Evolutionary conservation across 805 yeast genomes (phyloP), one percentile per base, ranked within the genome.

Genomic region (Komagataella kurtzmanii): DNA sequence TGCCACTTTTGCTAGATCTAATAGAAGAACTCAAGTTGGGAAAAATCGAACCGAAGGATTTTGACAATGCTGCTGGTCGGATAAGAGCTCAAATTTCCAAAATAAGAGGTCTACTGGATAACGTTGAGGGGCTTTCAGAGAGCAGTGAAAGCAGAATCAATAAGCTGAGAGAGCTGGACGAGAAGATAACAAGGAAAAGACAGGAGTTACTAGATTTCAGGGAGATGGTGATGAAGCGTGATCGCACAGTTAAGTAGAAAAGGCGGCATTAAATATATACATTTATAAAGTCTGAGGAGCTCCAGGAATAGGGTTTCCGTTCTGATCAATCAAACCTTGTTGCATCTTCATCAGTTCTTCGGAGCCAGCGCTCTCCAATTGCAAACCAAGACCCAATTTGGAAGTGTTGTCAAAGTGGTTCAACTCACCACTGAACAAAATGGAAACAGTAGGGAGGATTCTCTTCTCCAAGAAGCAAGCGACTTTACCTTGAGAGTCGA

Each of bases 321-420:
- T 81, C 58, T 82, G 85, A 65, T 85, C 95, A 57, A 82, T 69
- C 69, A 85, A 73, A 62, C 91, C 91, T 70, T 85, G 89, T 73
- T 85, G 95, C 88, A 85, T 82, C 83, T 86, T 77, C 77, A 87
- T 81, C 60, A 88, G 79, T 73, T 88, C 93, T 73, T 90, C 96
- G 63, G 86, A 82, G 65, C 97, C 97, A 53, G 93, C 91, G 58
- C 93, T 83, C 76, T 93, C 98, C 58, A 93, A 83, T 75, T 91
- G 97, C 61, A 93, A 76, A 68, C 97, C 98, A 61, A 90, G 79
- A 65, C 99, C 99, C 58, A 91, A 72, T 69, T 82, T 85, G 57
- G 90, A 83, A 55, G 88, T 73, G 64, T 76, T 76, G 69, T 83
- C 85, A 64, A 75, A 71, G 68, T 91, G 98, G 71, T 91, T 97